Evolutionary conservation across 2,329 filamentous ascomycete genomes (phyloP), one percentile per base, ranked within the genome.

Genomic region (Escovopsis sp.): DNA sequence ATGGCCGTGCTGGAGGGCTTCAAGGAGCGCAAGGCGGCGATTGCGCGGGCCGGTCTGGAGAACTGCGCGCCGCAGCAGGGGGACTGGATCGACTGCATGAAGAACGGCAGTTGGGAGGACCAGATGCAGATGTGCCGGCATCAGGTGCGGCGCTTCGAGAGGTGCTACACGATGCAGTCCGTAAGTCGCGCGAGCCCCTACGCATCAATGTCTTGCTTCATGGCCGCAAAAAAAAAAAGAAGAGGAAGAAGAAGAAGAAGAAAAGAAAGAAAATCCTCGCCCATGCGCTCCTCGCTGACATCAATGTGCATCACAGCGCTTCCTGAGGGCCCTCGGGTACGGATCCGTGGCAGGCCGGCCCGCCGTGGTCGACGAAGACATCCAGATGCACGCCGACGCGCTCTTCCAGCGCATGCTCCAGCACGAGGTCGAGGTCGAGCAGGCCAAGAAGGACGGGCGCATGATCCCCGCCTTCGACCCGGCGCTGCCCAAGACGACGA

Each of bases 321-420:
- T 98, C 51, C 66, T 98, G 25, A 87, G 89, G 61, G 87, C 88
- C 1, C 65, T 98, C 14, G 91, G 91, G 5, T 96, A 95, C 57
- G 72, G 93, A 30, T 74, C 76, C 7, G 76, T 75, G 24, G 67
- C 75, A 47, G 74, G 81, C 36, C 74, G 79, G 16, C 66, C 79
- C 8, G 64, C 71, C 0, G 71, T 79, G 27, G 72, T 84, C 40
- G 84, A 94, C 52, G 88, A 95, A 58, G 76, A 81, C 51, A 86
- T 98, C 47, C 91, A 96, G 62, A 85, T 96, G 80, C 88, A 95
- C 59, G 89, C 89, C 45, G 91, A 98, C 64, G 76, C 76, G 48
- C 70, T 98, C 34, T 98, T 87, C 61, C 83, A 89, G 54, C 77
- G 82, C 51, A 86, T 96, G 79, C 62, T 94, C 32, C 72, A 76